These are phyloP conservation scores for Diaporthe citrichinensis DNA, from an alignment of 2,329 filamentous ascomycete genomes.

Conservation along the genomic window DNA sequence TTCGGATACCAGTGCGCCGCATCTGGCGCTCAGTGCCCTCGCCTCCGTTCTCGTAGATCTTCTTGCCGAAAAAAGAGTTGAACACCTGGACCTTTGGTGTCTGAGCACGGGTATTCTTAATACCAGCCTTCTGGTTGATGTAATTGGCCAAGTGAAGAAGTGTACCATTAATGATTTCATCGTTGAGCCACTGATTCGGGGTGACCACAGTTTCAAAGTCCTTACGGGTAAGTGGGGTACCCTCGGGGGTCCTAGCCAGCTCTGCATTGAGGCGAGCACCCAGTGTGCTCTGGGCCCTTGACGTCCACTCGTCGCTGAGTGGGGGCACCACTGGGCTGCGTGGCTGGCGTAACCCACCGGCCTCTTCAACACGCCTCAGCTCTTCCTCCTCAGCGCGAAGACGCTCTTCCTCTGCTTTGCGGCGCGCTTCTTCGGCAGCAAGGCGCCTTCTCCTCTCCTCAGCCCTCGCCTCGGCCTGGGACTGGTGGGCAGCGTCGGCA, in stretches of 20 bases:
- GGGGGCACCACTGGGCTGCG: constrained; percentile 45
- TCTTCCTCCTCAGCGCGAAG: constrained; percentile 39
- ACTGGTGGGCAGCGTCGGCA: constrained; percentile 32
- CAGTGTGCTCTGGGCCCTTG: constrained; percentile 53
- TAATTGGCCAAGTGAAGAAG: constrained; percentile 72
- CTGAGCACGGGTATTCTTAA: constrained; percentile 58
- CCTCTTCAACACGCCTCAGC: constrained; percentile 42
- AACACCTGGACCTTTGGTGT: constrained; percentile 74
- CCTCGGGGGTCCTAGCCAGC: constrained; percentile 63
- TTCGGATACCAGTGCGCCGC: constrained; percentile 68
- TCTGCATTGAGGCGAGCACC: constrained; percentile 51
- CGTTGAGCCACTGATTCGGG: constrained; percentile 78
- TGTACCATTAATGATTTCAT: constrained; percentile 80
- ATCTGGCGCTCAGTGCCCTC: constrained; percentile 67
- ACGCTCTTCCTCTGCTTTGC: constrained; percentile 35
- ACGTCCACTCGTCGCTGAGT: constrained; percentile 56
- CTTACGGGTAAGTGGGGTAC: constrained; percentile 64
- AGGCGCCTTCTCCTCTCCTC: constrained; percentile 43
- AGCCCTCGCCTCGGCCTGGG: constrained; percentile 33
- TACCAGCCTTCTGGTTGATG: constrained; percentile 70
- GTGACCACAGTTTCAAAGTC: constrained; percentile 76
- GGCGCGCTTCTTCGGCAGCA: constrained; percentile 45
- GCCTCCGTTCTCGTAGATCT: constrained; percentile 63
- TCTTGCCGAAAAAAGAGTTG: constrained; percentile 76
- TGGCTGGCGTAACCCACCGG: constrained; percentile 48